Evolutionary conservation across 805 yeast species (phyloP).

Genomic region (Sugiyamaella floridensis): DNA sequence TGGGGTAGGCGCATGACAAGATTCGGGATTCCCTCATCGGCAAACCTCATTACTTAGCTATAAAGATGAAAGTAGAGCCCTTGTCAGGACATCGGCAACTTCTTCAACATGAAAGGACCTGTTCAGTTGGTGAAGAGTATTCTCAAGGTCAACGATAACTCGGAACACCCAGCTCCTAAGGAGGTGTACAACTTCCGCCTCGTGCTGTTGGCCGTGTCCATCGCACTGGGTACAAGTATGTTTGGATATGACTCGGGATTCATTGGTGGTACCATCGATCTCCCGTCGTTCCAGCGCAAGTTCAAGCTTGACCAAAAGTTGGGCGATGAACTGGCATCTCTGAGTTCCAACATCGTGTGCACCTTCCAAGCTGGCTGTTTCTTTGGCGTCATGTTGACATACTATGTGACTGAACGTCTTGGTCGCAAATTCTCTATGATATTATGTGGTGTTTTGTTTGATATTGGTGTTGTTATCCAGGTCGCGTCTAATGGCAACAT

Average conservation of each 20-base stretch:
- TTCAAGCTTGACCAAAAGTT: constrained; percentile 37
- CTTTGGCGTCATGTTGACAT: constrained; percentile 43
- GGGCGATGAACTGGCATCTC: constrained; percentile 14
- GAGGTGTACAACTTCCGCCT: constrained; percentile 42
- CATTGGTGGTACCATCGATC: constrained; percentile 47
- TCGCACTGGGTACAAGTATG: constrained; percentile 44
- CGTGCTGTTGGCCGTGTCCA: constrained; percentile 38
- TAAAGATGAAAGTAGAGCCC: neutral
- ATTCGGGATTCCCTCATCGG: neutral
- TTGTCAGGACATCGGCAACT: neutral
- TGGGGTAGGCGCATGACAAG: neutral
- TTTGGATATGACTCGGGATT: constrained; percentile 53
- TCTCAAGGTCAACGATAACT: constrained; percentile 5
- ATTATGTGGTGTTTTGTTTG: constrained; percentile 28
- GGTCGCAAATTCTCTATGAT: constrained; percentile 26
- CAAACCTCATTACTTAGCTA: neutral
- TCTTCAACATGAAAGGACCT: neutral
- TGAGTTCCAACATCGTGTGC: constrained; percentile 15
- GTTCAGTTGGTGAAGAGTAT: neutral
- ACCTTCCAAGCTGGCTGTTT: constrained; percentile 25
- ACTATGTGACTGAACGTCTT: constrained; percentile 19
- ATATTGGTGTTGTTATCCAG: constrained; percentile 25
- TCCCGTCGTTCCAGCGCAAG: constrained; percentile 39
- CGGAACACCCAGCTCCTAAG: constrained; percentile 32
- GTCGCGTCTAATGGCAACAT: constrained; percentile 21